A percentile compares a stretch with the other conserved stretches of the same genome.
phyloP scores from a whole-genome alignment of 2,329 filamentous ascomycete genomes.

The Emmonsia crescens region DNA sequence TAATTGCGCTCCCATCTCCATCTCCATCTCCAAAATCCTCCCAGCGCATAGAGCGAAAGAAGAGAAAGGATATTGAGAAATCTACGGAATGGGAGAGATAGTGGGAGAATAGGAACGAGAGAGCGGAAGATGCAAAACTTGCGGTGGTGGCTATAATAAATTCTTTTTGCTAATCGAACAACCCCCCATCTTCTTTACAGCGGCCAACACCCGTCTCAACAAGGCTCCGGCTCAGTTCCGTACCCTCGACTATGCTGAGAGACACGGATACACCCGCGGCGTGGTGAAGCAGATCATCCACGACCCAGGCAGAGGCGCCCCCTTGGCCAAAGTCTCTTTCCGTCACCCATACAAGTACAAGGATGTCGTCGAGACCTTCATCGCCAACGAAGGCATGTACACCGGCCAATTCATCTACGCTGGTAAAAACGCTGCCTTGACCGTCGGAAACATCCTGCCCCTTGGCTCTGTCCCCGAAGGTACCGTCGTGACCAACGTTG shows the following conservation, averaged over 20 bases:
- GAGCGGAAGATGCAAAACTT: slow-evolving; percentile 8
- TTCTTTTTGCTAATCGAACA: background rate
- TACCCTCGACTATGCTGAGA: slow-evolving; percentile 90
- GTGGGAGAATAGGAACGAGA: slow-evolving; percentile 6
- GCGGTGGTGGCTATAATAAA: background rate
- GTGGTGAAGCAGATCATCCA: slow-evolving; percentile 99
- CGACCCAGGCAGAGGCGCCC: slow-evolving; percentile 95
- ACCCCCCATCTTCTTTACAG: slow-evolving; percentile 31
- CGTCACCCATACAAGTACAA: slow-evolving; percentile 98
- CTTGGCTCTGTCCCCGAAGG: slow-evolving; percentile 92
- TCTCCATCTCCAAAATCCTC: background rate
- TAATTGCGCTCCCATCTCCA: slow-evolving; percentile 3
- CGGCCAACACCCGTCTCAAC: slow-evolving; percentile 80
- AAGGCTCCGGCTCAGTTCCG: slow-evolving; percentile 94
- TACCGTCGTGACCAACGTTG: slow-evolving; percentile 98
- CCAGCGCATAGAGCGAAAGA: background rate
- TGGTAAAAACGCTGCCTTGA: slow-evolving; percentile 95
- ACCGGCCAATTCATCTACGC: slow-evolving; percentile 99
- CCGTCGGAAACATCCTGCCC: slow-evolving; percentile 94
- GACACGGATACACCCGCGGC: slow-evolving; percentile 95
- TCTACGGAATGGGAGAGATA: background rate
- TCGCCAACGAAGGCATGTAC: slow-evolving; percentile 99
- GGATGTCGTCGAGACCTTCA: slow-evolving; percentile 97
- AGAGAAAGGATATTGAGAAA: slow-evolving; percentile 3
- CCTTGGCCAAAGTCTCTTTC: slow-evolving; percentile 93